Evolutionary conservation across 306 rosid genomes (phyloP).

Genomic region (Lotus japonicus): DNA sequence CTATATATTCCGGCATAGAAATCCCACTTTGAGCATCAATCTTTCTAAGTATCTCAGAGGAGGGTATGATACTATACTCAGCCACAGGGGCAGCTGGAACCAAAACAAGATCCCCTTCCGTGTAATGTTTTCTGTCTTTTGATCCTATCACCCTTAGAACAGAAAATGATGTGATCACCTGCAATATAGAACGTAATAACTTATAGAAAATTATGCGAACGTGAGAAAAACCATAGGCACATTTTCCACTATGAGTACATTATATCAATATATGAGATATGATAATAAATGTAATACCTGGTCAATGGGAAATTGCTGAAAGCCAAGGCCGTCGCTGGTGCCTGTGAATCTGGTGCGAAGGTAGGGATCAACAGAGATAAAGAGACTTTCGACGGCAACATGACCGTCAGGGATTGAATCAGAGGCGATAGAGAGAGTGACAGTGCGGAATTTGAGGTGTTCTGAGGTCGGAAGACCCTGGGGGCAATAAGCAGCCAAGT

Average conservation of each 20-base stretch:
- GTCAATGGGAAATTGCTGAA: conserved; percentile 24
- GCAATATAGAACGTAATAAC: too few relatives aligned
- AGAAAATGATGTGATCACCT: conserved; percentile 35
- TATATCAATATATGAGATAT: too few relatives aligned
- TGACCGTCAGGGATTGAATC: conserved; percentile 46
- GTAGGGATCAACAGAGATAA: conserved; percentile 49
- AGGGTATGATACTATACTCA: conserved; percentile 33
- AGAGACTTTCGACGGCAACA: conserved; percentile 32
- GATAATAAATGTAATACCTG: conserved; percentile 18
- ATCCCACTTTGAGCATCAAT: conserved; percentile 32
- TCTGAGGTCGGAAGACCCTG: conserved; percentile 49
- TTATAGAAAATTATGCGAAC: too few relatives aligned
- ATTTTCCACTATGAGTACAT: too few relatives aligned
- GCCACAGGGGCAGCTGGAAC: conserved; percentile 24
- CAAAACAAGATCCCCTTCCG: conserved; percentile 38
- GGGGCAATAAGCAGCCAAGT: conserved; percentile 35
- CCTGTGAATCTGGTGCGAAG: conserved; percentile 43
- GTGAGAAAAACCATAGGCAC: too few relatives aligned
- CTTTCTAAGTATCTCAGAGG: conserved; percentile 23
- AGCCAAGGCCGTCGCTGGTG: conserved; percentile 35
- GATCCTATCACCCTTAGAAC: conserved; percentile 39
- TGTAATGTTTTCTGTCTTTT: conserved; percentile 28
- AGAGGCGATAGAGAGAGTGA: conserved; percentile 3
- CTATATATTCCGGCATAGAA: conserved; percentile 43
- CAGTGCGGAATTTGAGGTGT: conserved; percentile 45